Evolutionary conservation across 345 rosid genomes (phyloP).

Genomic region (Gossypium herbaceum): DNA sequence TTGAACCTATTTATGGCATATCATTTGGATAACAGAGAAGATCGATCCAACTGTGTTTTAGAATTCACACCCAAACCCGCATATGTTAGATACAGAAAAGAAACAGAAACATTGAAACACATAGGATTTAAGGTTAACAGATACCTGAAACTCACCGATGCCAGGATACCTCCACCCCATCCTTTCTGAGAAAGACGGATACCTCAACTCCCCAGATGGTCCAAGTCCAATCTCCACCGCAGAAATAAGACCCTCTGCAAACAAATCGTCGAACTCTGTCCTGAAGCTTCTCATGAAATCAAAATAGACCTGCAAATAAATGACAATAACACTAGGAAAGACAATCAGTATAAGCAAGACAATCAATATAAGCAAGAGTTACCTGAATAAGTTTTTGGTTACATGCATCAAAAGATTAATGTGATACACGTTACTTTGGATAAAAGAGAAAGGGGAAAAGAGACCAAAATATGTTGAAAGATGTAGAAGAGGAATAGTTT

Average conservation of each 20-base stretch:
- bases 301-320: constrained; percentile 68
- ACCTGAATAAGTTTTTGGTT: not conserved
- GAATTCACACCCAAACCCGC: not conserved
- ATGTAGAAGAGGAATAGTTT: not conserved
- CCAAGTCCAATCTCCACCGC: constrained; percentile 91
- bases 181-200: constrained; percentile 79
- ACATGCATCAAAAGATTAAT: constrained; percentile 4
- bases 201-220: constrained; percentile 81
- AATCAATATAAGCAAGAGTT: constrained; percentile 7
- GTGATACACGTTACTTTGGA: not conserved
- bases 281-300: constrained; percentile 98
- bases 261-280: constrained; percentile 79
- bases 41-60: not conserved
- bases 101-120: not conserved
- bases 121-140: constrained; percentile 17
- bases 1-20: not conserved
- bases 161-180: constrained; percentile 97
- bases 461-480: not conserved
- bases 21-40: constrained; percentile 3
- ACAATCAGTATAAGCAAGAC: not conserved
- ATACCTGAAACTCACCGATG: constrained; percentile 98
- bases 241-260: constrained; percentile 60
- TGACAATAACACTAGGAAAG: constrained; percentile 12
- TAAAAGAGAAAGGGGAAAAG: not conserved
- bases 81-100: not conserved